These are phyloP conservation scores for Epichloe brachyelytri DNA, from an alignment of 2,329 filamentous ascomycete genomes.

Conservation along the genomic window DNA sequence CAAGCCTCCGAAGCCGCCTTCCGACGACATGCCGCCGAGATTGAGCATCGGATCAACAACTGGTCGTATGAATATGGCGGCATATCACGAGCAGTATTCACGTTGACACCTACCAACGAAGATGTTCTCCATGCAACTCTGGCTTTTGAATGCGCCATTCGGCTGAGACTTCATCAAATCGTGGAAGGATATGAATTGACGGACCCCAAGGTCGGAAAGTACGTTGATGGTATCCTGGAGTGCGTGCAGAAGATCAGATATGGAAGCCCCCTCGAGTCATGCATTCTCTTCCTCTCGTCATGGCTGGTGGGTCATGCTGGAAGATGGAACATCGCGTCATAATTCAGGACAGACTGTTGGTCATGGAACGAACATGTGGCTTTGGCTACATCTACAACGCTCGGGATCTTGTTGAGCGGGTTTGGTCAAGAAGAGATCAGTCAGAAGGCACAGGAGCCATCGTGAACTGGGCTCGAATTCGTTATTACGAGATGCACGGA, in stretches of 20 bases:
- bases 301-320: constrained; percentile 26
- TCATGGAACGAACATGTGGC: constrained; percentile 30
- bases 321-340: constrained; percentile 23
- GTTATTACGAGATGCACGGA: constrained; percentile 24
- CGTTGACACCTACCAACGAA: constrained; percentile 11
- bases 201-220: constrained; percentile 20
- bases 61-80: constrained; percentile 23
- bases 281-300: constrained; percentile 28
- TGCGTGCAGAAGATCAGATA: constrained; percentile 26
- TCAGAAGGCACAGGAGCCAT: constrained; percentile 14
- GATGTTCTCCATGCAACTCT: constrained; percentile 22
- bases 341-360: constrained; percentile 26
- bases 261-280: constrained; percentile 27
- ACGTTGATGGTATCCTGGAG: constrained; percentile 22
- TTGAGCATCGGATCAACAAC: constrained; percentile 23
- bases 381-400: constrained; percentile 30
- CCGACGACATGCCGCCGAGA: constrained; percentile 15
- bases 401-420: constrained; percentile 24
- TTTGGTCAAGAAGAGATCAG: constrained; percentile 22
- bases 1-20: constrained; percentile 18
- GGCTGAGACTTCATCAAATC: constrained; percentile 28
- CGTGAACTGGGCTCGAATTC: constrained; percentile 23
- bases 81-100: constrained; percentile 13
- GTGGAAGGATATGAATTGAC: constrained; percentile 26
- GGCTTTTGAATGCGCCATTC: constrained; percentile 28